Evolutionary conservation across 1,284 basidiomycete species (phyloP).

Genomic region (Ceraceosorus guamensis): DNA sequence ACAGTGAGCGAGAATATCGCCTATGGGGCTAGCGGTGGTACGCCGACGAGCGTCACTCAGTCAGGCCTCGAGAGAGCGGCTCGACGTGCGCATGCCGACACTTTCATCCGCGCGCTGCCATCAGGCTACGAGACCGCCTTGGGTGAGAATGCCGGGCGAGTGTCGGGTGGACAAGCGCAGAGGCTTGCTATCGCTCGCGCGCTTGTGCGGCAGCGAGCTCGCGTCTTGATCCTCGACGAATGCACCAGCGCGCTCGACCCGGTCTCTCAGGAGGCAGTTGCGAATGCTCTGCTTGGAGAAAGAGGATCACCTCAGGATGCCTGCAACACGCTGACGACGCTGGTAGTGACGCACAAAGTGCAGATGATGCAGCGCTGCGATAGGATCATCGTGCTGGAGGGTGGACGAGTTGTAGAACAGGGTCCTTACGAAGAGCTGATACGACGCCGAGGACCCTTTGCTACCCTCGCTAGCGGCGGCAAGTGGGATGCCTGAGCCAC

Average conservation of each 20-base stretch:
- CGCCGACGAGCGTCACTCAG: neutral
- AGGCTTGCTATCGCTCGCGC: slow-evolving; percentile 85
- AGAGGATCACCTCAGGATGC: neutral
- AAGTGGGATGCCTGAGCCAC: slow-evolving; percentile 60
- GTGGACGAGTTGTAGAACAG: slow-evolving; percentile 69
- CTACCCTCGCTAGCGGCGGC: slow-evolving; percentile 71
- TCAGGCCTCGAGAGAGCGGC: slow-evolving; percentile 62
- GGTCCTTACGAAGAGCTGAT: slow-evolving; percentile 66
- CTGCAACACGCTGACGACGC: slow-evolving; percentile 61
- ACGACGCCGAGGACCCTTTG: slow-evolving; percentile 67
- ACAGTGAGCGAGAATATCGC: slow-evolving; percentile 35
- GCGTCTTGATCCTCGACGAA: slow-evolving; percentile 82
- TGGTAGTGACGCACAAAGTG: slow-evolving; percentile 89
- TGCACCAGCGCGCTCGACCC: slow-evolving; percentile 81
- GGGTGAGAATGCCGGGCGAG: slow-evolving; percentile 77
- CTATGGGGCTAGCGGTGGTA: slow-evolving; percentile 16
- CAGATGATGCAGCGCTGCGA: slow-evolving; percentile 88
- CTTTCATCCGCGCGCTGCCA: slow-evolving; percentile 74
- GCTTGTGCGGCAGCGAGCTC: slow-evolving; percentile 60
- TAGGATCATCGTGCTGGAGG: slow-evolving; percentile 71
- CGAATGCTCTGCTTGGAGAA: slow-evolving; percentile 61
- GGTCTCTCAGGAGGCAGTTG: slow-evolving; percentile 50
- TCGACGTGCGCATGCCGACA: slow-evolving; percentile 68
- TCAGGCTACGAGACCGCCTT: slow-evolving; percentile 76
- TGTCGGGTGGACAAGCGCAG: slow-evolving; percentile 92